A percentile compares a stretch with the other conserved stretches of the same genome.
These are phyloP conservation scores for Tetradesmus lagerheimii DNA, from an alignment of 139 green algal species.

Conservation along the genomic window DNA sequence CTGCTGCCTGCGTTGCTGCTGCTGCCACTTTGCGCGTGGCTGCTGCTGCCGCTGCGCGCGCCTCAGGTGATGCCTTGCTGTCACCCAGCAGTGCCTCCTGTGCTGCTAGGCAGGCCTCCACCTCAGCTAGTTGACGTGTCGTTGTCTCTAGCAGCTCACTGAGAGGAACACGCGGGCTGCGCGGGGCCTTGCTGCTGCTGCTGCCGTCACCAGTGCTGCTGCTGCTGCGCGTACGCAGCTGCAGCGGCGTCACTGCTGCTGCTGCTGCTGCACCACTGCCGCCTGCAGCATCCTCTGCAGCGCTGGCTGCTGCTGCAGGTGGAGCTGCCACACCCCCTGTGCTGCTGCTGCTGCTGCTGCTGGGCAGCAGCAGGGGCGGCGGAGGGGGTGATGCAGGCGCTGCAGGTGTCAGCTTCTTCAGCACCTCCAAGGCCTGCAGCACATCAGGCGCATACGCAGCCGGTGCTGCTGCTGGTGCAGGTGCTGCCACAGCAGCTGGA, in stretches of 20 bases:
- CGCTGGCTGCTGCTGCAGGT: background rate
- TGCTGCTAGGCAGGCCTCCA: constrained; percentile 33
- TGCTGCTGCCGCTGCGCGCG: constrained; percentile 7
- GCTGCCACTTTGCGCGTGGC: background rate
- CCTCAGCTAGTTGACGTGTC: constrained; percentile 6
- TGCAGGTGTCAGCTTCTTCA: background rate
- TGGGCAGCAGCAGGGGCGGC: background rate
- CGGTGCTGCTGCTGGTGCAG: background rate
- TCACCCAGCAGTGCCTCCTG: constrained; percentile 31
- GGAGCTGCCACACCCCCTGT: background rate
- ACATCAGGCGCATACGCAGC: background rate
- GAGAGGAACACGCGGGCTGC: background rate
- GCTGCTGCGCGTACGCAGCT: background rate
- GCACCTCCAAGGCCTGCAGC: background rate
- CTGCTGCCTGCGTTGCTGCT: background rate
- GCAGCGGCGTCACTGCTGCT: background rate
- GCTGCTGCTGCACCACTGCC: background rate
- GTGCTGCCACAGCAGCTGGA: background rate
- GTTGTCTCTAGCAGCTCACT: constrained; percentile 15
- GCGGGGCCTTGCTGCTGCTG: background rate
- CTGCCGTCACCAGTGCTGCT: constrained; percentile 13
- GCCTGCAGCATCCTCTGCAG: background rate
- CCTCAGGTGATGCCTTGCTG: background rate
- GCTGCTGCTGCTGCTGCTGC: background rate
- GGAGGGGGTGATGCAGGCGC: background rate